phyloP scores from a whole-genome alignment of 768 basidiomycete species.

The Serendipita sp. region DNA sequence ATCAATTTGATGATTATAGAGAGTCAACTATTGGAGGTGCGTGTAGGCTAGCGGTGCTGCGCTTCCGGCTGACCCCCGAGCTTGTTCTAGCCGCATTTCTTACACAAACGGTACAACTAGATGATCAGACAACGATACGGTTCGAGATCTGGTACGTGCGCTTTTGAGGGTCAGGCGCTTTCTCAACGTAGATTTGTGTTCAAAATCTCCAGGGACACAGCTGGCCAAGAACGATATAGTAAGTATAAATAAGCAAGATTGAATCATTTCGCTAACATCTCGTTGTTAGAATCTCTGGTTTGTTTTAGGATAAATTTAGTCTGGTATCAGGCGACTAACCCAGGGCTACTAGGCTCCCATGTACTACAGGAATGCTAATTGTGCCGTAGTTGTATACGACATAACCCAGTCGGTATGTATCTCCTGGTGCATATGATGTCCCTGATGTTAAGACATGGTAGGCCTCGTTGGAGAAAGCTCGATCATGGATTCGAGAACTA shows the following conservation, averaged over 20 bases:
- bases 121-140: constrained; percentile 82
- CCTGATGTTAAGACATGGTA: constrained; percentile 7
- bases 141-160: constrained; percentile 87
- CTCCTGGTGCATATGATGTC: not conserved
- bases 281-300: constrained; percentile 27
- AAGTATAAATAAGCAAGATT: not conserved
- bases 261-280: constrained; percentile 7
- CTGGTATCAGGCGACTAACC: not conserved
- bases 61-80: constrained; percentile 13
- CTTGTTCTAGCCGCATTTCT: constrained; percentile 68
- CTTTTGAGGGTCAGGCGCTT: not conserved
- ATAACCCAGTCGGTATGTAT: constrained; percentile 54
- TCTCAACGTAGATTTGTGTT: too few species aligned
- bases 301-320: not conserved
- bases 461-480: constrained; percentile 86
- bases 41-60: constrained; percentile 5
- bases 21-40: constrained; percentile 86
- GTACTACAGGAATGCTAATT: constrained; percentile 93
- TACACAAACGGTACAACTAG: constrained; percentile 89
- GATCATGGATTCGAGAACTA: constrained; percentile 89
- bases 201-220: constrained; percentile 57
- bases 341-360: constrained; percentile 54
- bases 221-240: constrained; percentile 87
- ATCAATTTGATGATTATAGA: constrained; percentile 89
- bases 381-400: constrained; percentile 90